phyloP scores from a whole-genome alignment of 345 rosid species.

The Salix arbutifolia region DNA sequence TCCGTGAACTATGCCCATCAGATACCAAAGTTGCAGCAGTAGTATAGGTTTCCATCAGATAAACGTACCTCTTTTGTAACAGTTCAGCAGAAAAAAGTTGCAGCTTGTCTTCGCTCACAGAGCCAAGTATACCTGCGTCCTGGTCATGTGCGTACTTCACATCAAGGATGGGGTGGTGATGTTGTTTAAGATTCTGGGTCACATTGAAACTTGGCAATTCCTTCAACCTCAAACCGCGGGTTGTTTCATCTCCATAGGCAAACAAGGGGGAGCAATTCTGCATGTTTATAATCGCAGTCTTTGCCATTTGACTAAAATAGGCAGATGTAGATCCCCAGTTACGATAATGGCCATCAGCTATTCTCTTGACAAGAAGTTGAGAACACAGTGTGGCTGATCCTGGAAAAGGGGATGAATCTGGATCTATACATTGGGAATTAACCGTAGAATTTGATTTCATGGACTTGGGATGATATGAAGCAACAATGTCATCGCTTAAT shows the following conservation, averaged over 20 bases:
- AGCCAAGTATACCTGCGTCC: not conserved
- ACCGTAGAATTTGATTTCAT: not conserved
- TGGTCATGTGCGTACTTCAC: conserved; percentile 1
- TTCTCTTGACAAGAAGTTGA: conserved; percentile 11
- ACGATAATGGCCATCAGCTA: conserved; percentile 5
- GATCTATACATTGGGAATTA: not conserved
- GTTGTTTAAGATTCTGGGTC: conserved; percentile 10
- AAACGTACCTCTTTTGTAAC: not conserved
- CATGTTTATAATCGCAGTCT: conserved; percentile 1
- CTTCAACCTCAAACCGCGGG: conserved; percentile 3
- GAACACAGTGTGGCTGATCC: conserved; percentile 9
- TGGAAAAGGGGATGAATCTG: not conserved
- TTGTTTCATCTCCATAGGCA: conserved; percentile 5
- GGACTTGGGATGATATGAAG: conserved; percentile 8
- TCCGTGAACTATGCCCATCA: not conserved
- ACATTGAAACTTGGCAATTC: conserved; percentile 5
- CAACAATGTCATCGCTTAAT: conserved; percentile 13
- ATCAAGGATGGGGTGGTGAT: conserved; percentile 10
- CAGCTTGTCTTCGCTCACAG: conserved; percentile 5
- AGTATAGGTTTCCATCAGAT: not conserved
- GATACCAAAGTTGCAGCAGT: not conserved
- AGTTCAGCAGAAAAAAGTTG: conserved; percentile 3
- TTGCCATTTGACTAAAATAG: not conserved
- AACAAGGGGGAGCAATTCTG: conserved; percentile 9
- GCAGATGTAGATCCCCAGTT: conserved; percentile 7